phyloP scores from a whole-genome alignment of 2,329 filamentous ascomycete species.

The Claviceps purpurea region DNA sequence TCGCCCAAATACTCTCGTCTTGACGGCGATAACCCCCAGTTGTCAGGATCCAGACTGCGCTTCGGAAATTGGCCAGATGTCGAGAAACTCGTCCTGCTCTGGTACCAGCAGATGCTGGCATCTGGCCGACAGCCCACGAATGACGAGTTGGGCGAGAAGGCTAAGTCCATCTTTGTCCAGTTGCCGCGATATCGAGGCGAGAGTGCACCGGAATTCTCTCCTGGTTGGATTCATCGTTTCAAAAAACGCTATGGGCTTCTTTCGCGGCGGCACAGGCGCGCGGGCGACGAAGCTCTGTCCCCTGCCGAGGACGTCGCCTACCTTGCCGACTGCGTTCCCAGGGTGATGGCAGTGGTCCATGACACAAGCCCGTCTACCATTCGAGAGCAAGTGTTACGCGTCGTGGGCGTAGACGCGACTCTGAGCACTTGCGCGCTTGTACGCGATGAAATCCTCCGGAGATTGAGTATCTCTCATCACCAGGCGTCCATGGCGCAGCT shows the following conservation, averaged over 20 bases:
- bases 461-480: slow-evolving; percentile 14
- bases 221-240: slow-evolving; percentile 51
- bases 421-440: slow-evolving; percentile 42
- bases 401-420: slow-evolving; percentile 40
- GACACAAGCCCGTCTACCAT: slow-evolving; percentile 49
- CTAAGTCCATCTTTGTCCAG: slow-evolving; percentile 43
- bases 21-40: slow-evolving; percentile 44
- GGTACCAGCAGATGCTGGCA: slow-evolving; percentile 38
- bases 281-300: slow-evolving; percentile 32
- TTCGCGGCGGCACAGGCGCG: slow-evolving; percentile 41
- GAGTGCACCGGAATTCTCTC: slow-evolving; percentile 46
- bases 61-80: slow-evolving; percentile 54
- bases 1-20: slow-evolving; percentile 49
- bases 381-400: slow-evolving; percentile 40
- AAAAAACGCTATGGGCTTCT: slow-evolving; percentile 50
- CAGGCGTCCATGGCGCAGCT: slow-evolving; percentile 11
- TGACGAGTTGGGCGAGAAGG: slow-evolving; percentile 49
- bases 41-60: slow-evolving; percentile 47
- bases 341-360: slow-evolving; percentile 42
- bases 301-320: slow-evolving; percentile 45
- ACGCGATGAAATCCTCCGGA: slow-evolving; percentile 41
- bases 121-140: slow-evolving; percentile 46
- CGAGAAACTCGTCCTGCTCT: slow-evolving; percentile 42
- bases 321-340: slow-evolving; percentile 44
- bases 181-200: slow-evolving; percentile 48